A percentile compares a stretch with the other conserved stretches of the same genome.
phyloP scores from a whole-genome alignment of 345 rosid genomes.

The Eucalyptus cloeziana region DNA sequence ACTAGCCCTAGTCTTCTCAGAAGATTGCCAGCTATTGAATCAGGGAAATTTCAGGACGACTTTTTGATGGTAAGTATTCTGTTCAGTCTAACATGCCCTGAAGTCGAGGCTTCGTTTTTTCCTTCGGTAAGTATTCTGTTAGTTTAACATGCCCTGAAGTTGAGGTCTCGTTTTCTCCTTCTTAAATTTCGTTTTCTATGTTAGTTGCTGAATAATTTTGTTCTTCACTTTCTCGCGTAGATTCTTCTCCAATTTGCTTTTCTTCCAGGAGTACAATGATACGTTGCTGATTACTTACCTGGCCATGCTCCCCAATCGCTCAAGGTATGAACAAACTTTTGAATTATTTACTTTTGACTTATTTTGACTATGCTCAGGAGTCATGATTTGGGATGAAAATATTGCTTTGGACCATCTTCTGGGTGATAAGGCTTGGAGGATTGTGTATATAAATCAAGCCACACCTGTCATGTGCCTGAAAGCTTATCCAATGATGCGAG shows the following conservation, averaged over 20 bases:
- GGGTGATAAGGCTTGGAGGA: neutral
- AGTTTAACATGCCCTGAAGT: no score
- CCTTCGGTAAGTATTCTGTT: no score
- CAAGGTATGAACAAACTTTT: constrained; percentile 39
- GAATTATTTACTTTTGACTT: neutral
- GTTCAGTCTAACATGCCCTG: neutral
- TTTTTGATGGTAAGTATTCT: constrained; percentile 66
- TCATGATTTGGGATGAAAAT: neutral
- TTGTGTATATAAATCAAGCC: neutral
- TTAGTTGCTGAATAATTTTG: neutral
- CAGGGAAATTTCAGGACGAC: constrained; percentile 81
- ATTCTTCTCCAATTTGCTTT: neutral
- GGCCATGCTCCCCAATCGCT: constrained; percentile 84
- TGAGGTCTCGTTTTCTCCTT: neutral
- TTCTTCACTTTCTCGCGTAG: neutral
- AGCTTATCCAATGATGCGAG: neutral
- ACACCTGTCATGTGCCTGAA: neutral
- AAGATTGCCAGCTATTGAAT: constrained; percentile 87
- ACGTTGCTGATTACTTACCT: constrained; percentile 68
- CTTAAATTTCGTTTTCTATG: neutral
- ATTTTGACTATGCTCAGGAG: neutral
- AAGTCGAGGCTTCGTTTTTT: neutral
- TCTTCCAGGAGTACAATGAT: constrained; percentile 73
- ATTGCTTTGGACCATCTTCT: neutral
- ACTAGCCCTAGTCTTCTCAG: constrained; percentile 47